These are phyloP conservation scores for Solanum infundibuliforme DNA, from an alignment of 257 asterid genomes.

Conservation along the genomic window DNA sequence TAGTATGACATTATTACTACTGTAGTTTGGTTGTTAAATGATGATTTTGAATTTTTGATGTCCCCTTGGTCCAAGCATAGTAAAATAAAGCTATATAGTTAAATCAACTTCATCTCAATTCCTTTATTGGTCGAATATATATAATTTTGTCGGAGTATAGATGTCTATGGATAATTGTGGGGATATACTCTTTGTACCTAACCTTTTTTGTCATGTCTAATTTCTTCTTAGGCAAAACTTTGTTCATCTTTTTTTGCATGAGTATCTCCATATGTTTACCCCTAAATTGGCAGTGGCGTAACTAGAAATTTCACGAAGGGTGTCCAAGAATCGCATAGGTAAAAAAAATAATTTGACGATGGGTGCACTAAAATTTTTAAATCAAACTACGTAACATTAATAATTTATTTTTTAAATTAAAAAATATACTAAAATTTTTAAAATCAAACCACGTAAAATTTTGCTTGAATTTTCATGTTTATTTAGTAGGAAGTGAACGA, in stretches of 20 bases:
- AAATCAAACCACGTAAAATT: no score
- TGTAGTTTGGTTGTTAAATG: not conserved
- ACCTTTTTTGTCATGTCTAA: not conserved
- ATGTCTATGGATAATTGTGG: not conserved
- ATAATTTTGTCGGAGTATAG: not conserved
- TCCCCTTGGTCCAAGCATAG: slow-evolving; percentile 10
- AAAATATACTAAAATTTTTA: no score
- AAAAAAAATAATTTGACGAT: no score
- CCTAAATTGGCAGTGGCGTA: not conserved
- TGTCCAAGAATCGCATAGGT: no score
- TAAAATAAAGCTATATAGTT: slow-evolving; percentile 1
- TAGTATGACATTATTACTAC: not conserved
- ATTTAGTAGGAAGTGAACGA: no score
- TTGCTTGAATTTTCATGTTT: no score
- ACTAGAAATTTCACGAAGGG: no score
- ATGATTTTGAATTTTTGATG: slow-evolving; percentile 1
- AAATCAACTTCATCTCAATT: not conserved
- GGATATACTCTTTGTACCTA: not conserved
- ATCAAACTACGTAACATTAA: no score
- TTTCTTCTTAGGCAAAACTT: not conserved
- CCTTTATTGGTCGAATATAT: not conserved
- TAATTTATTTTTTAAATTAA: no score
- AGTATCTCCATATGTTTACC: not conserved
- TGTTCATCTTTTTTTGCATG: not conserved
- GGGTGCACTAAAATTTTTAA: no score